Evolutionary conservation across 1,284 basidiomycete species (phyloP).

Genomic region (Cutaneotrichosporon cyanovorans): DNA sequence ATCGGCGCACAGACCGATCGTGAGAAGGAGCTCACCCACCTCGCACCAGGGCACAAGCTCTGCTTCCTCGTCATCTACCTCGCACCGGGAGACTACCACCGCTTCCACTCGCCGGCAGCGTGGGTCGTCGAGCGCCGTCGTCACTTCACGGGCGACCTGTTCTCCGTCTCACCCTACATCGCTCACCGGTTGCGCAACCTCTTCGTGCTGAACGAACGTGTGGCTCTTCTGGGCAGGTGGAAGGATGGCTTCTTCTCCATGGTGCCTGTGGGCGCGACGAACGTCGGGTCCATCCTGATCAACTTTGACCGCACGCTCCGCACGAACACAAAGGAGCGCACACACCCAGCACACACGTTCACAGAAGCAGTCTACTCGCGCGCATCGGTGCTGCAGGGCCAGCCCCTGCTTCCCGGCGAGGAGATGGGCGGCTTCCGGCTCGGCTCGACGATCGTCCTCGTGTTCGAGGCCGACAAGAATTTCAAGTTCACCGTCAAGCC

Average conservation of each 20-base stretch:
- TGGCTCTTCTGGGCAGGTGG: conserved; percentile 93
- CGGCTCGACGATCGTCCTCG: conserved; percentile 90
- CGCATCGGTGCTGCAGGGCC: conserved; percentile 78
- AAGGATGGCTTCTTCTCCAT: conserved; percentile 92
- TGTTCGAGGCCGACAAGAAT: conserved; percentile 84
- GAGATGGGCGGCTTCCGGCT: conserved; percentile 98
- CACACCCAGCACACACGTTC: conserved; percentile 78
- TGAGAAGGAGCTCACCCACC: conserved; percentile 46
- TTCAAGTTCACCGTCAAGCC: conserved; percentile 75
- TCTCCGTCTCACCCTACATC: conserved; percentile 94
- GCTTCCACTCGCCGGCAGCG: conserved; percentile 89
- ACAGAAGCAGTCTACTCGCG: conserved; percentile 82
- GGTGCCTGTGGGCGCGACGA: conserved; percentile 96
- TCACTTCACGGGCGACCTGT: conserved; percentile 95
- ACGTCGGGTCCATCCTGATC: conserved; percentile 92
- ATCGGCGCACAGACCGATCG: conserved; percentile 49
- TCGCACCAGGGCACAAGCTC: conserved; percentile 61
- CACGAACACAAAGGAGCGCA: conserved; percentile 65
- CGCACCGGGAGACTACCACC: conserved; percentile 96
- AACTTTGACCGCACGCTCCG: conserved; percentile 90
- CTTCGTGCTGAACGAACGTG: conserved; percentile 95
- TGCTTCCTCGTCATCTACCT: conserved; percentile 96
- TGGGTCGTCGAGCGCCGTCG: conserved; percentile 96
- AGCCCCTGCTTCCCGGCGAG: conserved; percentile 77
- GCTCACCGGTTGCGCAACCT: conserved; percentile 84